Base-by-base conservation (phyloP, 23 red algal genomes). In the Agarophyton chilense region DNA sequence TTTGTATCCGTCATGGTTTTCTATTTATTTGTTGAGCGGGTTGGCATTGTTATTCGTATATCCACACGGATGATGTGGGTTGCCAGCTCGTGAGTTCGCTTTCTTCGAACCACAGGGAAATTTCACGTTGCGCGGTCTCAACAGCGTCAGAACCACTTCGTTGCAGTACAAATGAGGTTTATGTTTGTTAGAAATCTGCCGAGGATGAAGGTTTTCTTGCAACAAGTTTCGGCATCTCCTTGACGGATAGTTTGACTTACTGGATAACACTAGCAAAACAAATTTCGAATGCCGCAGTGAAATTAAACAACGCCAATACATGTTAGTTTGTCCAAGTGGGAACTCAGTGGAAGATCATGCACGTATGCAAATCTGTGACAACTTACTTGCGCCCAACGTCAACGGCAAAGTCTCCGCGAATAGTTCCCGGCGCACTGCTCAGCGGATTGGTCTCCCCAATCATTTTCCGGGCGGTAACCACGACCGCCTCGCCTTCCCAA, bases 101-200 rank as follows among this genome's bases (percentile, higher is more conserved):
- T 32, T 67, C 35, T 21, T 95, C 77, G 75, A 98, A 98, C 96
- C 96, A 98, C 24, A 98, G 50, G 18, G 72, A 38, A 61, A 98
- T 98, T 92, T 98, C 96, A 41, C 96, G 77, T 76, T 93, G 67
- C 4, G 96, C 96, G 32, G 91, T 98, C 62, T 98, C 96, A 45
- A 95, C 92, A 10, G 92, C 90, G 78, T 98, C 96, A 43, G 89
- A 93, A 51, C 92, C 96, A 77, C 84, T 88, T 35, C 14, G 6
- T 72, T 24, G 25, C 65, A 72, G 18, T 42, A 10, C 46, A 26
- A n/a, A 11, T 14, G 41, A 79, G 52, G 9, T 22, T 1, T 53
- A 6, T 4, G 54, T 55, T 8, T 54, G 74, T 79, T 79, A 79
- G 50, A 76, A 51, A 39, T 76, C 82, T 51, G 71, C 21, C 21